Evolutionary conservation across 2,329 filamentous ascomycete genomes (phyloP), one percentile per base, ranked within the genome.

Genomic region (Xylaria sp.): DNA sequence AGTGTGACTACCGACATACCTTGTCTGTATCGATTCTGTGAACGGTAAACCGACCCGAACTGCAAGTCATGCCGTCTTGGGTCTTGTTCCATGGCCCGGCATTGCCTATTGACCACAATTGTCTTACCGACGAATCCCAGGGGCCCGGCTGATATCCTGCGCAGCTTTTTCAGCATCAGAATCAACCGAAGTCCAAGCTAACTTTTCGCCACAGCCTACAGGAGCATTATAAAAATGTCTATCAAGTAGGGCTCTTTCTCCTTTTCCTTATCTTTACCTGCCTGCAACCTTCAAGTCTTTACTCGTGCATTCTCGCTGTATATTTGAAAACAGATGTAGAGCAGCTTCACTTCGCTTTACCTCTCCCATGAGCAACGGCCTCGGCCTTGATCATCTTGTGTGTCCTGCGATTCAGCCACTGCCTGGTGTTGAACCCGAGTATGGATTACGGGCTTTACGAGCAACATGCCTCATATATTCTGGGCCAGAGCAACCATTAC

Each of bases 381-480:
- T 48, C 47, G 51, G 58, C 59, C 57, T 58, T 62, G 56, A 60
- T 39, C 62, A 63, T 58, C 57, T 56, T 50, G 55, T 59, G 59
- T 61, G 59, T 59, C 62, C 51, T 57, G 57, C 48, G 63, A 59
- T 54, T 58, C 52, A 59, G n/a, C 57, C 50, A 58, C 52, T 50
- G 55, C 42, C 60, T 55, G 55, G 52, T 59, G 55, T 58, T 52
- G 39, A 30, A 61, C 54, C 52, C 59, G 59, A 68, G 59, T 44
- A 73, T 73, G 71, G 71, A 73, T 67, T 73, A 72, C 69, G 69
- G 70, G 54, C 71, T 74, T 63, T 75, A 77, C 68, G 74, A 77
- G 63, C 76, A 78, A 68, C 77, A 77, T 74, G 73, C 72, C 59
- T 75, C 74, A 63, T 76, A 73, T 58, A 72, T 75, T 55, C 74